phyloP scores from a whole-genome alignment of 2,329 filamentous ascomycete species.

The Cladorrhinum sp. region DNA sequence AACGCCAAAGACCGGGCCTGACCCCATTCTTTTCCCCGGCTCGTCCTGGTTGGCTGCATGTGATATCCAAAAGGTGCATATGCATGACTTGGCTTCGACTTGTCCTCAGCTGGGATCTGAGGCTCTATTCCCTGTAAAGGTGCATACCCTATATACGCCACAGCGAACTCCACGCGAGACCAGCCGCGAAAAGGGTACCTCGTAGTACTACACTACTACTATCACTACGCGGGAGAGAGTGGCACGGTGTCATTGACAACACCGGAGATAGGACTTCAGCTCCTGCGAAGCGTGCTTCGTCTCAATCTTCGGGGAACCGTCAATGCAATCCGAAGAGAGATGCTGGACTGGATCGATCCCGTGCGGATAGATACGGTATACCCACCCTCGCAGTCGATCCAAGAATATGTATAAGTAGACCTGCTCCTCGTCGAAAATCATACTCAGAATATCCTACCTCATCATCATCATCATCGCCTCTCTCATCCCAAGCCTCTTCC shows the following conservation, averaged over 20 bases:
- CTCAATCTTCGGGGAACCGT: not conserved
- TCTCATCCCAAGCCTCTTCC: not conserved
- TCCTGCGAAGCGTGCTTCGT: not conserved
- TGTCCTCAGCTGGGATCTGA: conserved; percentile 3
- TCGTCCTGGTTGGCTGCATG: conserved; percentile 14
- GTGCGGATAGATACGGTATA: not conserved
- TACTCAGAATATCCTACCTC: not conserved
- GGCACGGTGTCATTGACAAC: not conserved
- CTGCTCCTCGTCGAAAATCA: not conserved
- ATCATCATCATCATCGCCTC: not conserved
- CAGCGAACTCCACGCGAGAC: not conserved
- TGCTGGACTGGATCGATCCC: not conserved
- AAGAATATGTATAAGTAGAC: conserved; percentile 14
- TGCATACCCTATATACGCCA: conserved; percentile 1
- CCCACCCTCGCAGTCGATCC: not conserved
- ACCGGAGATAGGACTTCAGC: not conserved
- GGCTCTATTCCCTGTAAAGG: not conserved
- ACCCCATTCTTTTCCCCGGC: not conserved
- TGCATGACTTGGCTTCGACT: not conserved
- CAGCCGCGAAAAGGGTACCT: too few species aligned
- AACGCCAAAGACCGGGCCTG: not conserved
- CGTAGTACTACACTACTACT: too few species aligned
- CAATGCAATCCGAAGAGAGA: not conserved
- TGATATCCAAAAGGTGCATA: conserved; percentile 18
- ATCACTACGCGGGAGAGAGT: conserved; percentile 2